Base-by-base conservation (phyloP, 192 early-diverging fungal genomes). In the Coemansia sp. region DNA sequence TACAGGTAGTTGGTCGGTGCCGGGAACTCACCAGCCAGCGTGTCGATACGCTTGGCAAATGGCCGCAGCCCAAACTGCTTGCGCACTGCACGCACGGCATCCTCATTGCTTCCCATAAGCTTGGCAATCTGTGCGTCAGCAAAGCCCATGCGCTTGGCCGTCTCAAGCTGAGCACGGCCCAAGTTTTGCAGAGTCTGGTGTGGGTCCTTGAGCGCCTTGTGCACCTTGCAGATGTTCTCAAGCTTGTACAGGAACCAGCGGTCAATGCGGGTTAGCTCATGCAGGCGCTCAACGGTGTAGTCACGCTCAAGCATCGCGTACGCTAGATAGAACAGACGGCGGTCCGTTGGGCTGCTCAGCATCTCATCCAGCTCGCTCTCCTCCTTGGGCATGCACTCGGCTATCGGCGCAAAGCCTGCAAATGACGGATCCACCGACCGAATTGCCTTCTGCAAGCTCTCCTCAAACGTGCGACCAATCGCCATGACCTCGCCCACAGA, bases 401-500 rank as follows among this genome's bases (percentile, higher is more conserved):
- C 50, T 10, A 73, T 38, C 37, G 84, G 57, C 60, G 88, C 85
- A 80, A 96, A 98, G 14, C 96, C 96, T 32, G 85, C 77, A 62
- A 93, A 98, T n/a, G 85, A 79, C 24, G 92, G 92, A 62, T 98
- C 96, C n/a, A 94, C 92, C 73, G 90, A 89, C 51, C 96, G 93
- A 69, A 98, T 88, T 35, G 94, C 94, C 84, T 98, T 98, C 72
- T 98, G 96, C 65, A 98, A 75, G 37, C 85, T 87, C 81, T 98
- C 96, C 78, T 98, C 96, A 61, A 93, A 98, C 0, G 93, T 96
- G 54, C 96, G 87, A 18, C 95, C 96, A 73, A 98, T 96, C 4
- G 93, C 94, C 96, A 98, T 98, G 57, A 98, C 95, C 69, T 98
- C 96, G 58, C 96, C 96, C 3, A 98, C 96, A 64, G 86, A 89